phyloP scores from a whole-genome alignment of 306 rosid genomes.

The Ziziphus jujuba region DNA sequence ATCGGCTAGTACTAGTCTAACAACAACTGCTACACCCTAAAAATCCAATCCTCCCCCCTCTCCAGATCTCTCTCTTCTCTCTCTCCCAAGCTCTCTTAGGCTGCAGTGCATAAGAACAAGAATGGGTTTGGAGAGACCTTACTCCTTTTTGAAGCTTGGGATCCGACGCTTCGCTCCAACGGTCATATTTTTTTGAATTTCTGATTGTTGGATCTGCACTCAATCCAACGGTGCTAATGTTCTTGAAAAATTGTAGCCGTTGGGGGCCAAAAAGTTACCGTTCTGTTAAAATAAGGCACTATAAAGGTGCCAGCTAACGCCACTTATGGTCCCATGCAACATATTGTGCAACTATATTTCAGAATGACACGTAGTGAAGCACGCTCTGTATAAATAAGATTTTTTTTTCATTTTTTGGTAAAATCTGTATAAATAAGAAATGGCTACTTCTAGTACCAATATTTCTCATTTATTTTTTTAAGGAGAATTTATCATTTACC shows the following conservation, averaged over 20 bases:
- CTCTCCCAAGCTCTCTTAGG: not conserved
- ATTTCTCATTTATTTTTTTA: too few relatives aligned
- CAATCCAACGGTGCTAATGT: slow-evolving; percentile 32
- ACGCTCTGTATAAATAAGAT: too few relatives aligned
- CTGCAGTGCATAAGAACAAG: slow-evolving; percentile 25
- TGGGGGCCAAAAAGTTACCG: slow-evolving; percentile 37
- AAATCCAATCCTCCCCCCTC: slow-evolving; percentile 4
- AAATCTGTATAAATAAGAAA: too few relatives aligned
- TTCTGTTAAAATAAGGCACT: slow-evolving; percentile 8
- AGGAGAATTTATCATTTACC: too few relatives aligned
- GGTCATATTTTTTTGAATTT: slow-evolving; percentile 44
- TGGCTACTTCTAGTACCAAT: too few relatives aligned
- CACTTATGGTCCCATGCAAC: not conserved
- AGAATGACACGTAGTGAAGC: not conserved
- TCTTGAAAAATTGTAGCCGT: slow-evolving; percentile 56
- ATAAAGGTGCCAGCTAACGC: not conserved
- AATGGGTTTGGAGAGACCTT: slow-evolving; percentile 16
- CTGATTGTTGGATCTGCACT: slow-evolving; percentile 45
- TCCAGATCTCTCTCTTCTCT: slow-evolving; percentile 12
- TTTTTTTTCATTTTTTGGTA: too few relatives aligned
- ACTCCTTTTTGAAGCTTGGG: slow-evolving; percentile 49
- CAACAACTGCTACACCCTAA: not conserved
- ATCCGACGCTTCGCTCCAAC: slow-evolving; percentile 54
- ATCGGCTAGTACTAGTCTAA: slow-evolving; percentile 10
- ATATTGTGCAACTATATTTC: not conserved